phyloP scores from a whole-genome alignment of 345 rosid species.

The Euclidium syriacum region DNA sequence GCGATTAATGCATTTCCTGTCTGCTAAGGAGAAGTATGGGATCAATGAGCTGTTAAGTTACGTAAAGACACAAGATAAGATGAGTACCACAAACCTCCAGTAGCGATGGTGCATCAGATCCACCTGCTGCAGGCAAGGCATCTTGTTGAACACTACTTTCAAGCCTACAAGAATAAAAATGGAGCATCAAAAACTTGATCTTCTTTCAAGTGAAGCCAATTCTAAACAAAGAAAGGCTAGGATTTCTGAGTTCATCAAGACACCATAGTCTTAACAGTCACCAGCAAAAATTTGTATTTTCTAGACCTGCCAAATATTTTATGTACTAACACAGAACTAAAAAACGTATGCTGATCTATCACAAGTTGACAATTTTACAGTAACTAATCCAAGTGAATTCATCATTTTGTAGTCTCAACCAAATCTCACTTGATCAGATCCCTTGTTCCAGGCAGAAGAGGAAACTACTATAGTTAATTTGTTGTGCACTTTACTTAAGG shows the following conservation, averaged over 20 bases:
- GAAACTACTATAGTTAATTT: too few relatives aligned
- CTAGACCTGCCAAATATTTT: too few relatives aligned
- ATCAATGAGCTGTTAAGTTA: background rate
- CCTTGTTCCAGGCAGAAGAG: too few relatives aligned
- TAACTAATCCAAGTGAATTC: too few relatives aligned
- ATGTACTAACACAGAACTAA: background rate
- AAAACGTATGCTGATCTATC: too few relatives aligned
- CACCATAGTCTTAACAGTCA: background rate
- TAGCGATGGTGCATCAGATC: slow-evolving; percentile 76
- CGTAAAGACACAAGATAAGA: slow-evolving; percentile 12
- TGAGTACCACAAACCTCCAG: slow-evolving; percentile 56
- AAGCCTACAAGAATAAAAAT: slow-evolving; percentile 45
- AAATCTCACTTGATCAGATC: too few relatives aligned
- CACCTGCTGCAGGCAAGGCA: slow-evolving; percentile 47
- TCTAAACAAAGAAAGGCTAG: background rate
- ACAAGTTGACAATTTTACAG: too few relatives aligned
- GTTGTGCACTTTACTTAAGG: too few relatives aligned
- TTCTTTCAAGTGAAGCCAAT: background rate
- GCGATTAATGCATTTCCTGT: slow-evolving; percentile 90
- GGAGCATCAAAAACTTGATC: slow-evolving; percentile 2
- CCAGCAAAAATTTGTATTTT: background rate
- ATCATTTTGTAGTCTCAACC: too few relatives aligned
- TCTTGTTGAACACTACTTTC: slow-evolving; percentile 70
- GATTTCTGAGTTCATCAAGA: background rate
- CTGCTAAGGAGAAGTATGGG: slow-evolving; percentile 40